These are phyloP conservation scores for Arthroderma uncinatum DNA, from an alignment of 2,329 filamentous ascomycete genomes.

Conservation along the genomic window DNA sequence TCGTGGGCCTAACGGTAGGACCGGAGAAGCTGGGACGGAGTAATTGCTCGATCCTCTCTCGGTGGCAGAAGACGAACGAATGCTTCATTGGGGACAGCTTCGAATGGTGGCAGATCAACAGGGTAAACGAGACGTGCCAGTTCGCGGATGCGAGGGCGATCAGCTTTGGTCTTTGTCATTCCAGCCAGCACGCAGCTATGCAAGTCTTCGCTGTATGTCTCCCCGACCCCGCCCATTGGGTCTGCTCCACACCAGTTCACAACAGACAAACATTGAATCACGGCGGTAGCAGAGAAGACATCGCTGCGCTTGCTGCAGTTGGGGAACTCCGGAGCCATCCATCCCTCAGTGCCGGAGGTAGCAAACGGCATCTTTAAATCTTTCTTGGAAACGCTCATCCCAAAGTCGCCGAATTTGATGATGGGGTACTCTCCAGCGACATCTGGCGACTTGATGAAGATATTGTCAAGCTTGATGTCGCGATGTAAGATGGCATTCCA, in stretches of 20 bases:
- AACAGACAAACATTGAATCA: slow-evolving; percentile 7
- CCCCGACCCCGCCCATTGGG: slow-evolving; percentile 1
- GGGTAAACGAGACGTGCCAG: slow-evolving; percentile 3
- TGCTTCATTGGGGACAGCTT: background rate
- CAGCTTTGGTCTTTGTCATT: background rate
- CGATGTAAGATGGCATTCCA: slow-evolving; percentile 15
- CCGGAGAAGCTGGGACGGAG: background rate
- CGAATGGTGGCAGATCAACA: background rate
- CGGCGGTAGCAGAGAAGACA: slow-evolving; percentile 5
- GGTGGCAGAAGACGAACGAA: slow-evolving; percentile 3
- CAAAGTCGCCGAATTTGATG: slow-evolving; percentile 15
- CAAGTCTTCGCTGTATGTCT: slow-evolving; percentile 1
- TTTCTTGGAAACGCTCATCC: slow-evolving; percentile 10
- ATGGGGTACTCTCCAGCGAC: slow-evolving; percentile 6
- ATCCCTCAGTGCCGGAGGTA: slow-evolving; percentile 1
- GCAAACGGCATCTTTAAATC: slow-evolving; percentile 6
- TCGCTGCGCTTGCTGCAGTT: slow-evolving; percentile 7
- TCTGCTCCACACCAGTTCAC: background rate
- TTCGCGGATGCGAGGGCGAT: slow-evolving; percentile 4
- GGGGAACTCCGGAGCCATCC: slow-evolving; percentile 9
- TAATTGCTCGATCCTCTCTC: background rate
- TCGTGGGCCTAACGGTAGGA: background rate
- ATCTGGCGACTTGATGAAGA: slow-evolving; percentile 5
- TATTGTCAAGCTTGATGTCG: slow-evolving; percentile 16
- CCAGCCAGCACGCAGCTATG: background rate